phyloP scores from a whole-genome alignment of 495 filamentous ascomycete species.

The Delitschia confertaspora region DNA sequence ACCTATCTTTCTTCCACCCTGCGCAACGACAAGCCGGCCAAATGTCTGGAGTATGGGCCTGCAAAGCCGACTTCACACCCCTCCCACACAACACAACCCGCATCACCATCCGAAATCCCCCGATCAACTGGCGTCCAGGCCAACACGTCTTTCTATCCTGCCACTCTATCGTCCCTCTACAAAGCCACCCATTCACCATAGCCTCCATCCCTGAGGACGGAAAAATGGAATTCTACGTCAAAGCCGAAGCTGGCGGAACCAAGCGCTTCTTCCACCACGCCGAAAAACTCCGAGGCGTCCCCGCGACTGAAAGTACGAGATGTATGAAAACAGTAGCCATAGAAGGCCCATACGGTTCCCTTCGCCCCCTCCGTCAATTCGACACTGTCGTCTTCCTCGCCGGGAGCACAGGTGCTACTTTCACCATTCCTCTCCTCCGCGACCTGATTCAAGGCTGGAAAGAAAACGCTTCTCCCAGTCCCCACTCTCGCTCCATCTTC shows the following conservation, averaged over 20 bases:
- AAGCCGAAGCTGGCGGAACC: slow-evolving; percentile 64
- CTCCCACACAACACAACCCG: slow-evolving; percentile 56
- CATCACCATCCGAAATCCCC: slow-evolving; percentile 58
- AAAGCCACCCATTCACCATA: slow-evolving; percentile 80
- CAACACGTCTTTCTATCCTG: slow-evolving; percentile 73
- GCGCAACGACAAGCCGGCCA: slow-evolving; percentile 25
- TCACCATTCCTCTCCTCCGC: slow-evolving; percentile 45
- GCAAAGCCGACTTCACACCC: slow-evolving; percentile 54
- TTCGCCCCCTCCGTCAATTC: slow-evolving; percentile 45
- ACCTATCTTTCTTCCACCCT: slow-evolving; percentile 52
- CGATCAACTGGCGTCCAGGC: slow-evolving; percentile 64
- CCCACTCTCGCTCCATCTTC: slow-evolving; percentile 15
- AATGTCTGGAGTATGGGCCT: slow-evolving; percentile 31
- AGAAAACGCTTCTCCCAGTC: slow-evolving; percentile 6
- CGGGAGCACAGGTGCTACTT: slow-evolving; percentile 49
- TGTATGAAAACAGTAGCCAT: slow-evolving; percentile 25
- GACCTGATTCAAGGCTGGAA: slow-evolving; percentile 40
- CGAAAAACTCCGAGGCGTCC: slow-evolving; percentile 37
- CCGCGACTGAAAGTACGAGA: slow-evolving; percentile 42
- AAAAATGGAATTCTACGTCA: slow-evolving; percentile 61
- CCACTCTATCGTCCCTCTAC: slow-evolving; percentile 56
- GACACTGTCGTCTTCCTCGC: slow-evolving; percentile 57
- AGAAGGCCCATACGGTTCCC: slow-evolving; percentile 48
- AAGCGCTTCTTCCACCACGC: slow-evolving; percentile 56
- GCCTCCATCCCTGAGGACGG: slow-evolving; percentile 50